Evolutionary conservation across 495 filamentous ascomycete genomes (phyloP).

Genomic region (Hypomontagnella submonticulosa): DNA sequence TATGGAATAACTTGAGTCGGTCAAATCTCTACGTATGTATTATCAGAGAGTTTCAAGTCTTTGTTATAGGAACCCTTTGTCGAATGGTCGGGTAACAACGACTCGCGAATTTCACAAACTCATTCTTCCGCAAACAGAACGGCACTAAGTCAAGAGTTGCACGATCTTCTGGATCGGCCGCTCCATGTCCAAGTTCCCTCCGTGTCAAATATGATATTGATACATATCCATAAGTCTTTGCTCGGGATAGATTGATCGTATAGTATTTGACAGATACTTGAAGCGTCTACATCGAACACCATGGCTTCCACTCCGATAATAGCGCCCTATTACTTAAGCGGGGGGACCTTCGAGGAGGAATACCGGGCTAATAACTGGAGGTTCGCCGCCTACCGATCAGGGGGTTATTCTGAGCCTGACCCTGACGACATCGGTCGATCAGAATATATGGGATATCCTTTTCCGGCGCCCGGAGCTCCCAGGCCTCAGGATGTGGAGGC

Average conservation of each 20-base stretch:
- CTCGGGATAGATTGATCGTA: no score
- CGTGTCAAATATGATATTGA: neutral
- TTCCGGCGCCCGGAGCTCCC: neutral
- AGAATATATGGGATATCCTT: constrained; percentile 5
- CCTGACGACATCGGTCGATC: neutral
- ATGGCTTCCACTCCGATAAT: neutral
- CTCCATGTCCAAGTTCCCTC: no score
- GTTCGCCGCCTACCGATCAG: neutral
- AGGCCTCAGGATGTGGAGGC: neutral
- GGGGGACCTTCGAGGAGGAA: constrained; percentile 1
- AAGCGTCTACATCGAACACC: neutral
- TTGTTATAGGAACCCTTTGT: no score
- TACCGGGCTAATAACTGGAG: constrained; percentile 18
- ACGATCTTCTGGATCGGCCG: no score
- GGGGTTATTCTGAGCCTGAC: neutral
- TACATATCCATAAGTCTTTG: neutral
- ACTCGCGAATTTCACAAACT: no score
- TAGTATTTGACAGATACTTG: neutral
- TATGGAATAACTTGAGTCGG: no score
- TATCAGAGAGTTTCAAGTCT: no score
- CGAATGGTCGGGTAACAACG: no score
- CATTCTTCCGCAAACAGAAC: no score
- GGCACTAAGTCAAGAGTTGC: no score
- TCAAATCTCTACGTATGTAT: no score
- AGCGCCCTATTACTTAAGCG: no score